Percentiles rank a stretch among this genome's conserved stretches.
phyloP scores from a whole-genome alignment of 2,329 filamentous ascomycete genomes.

The Cordyceps cateniannulata region DNA sequence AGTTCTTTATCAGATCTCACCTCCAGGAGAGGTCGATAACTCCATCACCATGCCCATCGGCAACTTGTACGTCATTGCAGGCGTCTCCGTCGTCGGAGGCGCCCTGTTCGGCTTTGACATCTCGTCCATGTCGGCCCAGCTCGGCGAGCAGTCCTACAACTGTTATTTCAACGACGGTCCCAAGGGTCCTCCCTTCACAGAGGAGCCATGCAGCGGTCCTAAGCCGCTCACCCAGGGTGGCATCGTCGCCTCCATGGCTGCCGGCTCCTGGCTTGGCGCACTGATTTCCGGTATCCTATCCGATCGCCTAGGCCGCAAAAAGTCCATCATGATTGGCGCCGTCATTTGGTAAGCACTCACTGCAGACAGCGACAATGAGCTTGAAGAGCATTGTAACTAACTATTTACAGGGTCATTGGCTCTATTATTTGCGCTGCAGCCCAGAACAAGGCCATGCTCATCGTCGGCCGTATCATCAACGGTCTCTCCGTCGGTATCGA shows the following conservation, averaged over 20 bases:
- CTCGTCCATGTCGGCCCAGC: conserved; percentile 46
- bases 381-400: neutral
- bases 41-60: conserved; percentile 22
- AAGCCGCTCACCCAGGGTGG: conserved; percentile 41
- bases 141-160: conserved; percentile 29
- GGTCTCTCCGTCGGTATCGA: conserved; percentile 60
- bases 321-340: conserved; percentile 43
- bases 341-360: conserved; percentile 40
- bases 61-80: conserved; percentile 31
- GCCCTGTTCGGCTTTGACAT: conserved; percentile 50
- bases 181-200: conserved; percentile 24
- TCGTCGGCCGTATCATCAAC: conserved; percentile 55
- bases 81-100: conserved; percentile 32
- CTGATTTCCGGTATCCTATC: conserved; percentile 42
- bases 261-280: conserved; percentile 44
- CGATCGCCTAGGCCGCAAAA: conserved; percentile 43
- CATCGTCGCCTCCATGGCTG: conserved; percentile 46
- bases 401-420: conserved; percentile 36
- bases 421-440: conserved; percentile 39
- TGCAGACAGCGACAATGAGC: too few species aligned
- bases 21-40: neutral
- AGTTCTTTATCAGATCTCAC: neutral
- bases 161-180: conserved; percentile 34
- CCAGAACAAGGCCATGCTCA: conserved; percentile 43
- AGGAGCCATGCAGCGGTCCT: conserved; percentile 27